Evolutionary conservation across 257 asterid genomes (phyloP).

Genomic region (Pogostemon cablin): DNA sequence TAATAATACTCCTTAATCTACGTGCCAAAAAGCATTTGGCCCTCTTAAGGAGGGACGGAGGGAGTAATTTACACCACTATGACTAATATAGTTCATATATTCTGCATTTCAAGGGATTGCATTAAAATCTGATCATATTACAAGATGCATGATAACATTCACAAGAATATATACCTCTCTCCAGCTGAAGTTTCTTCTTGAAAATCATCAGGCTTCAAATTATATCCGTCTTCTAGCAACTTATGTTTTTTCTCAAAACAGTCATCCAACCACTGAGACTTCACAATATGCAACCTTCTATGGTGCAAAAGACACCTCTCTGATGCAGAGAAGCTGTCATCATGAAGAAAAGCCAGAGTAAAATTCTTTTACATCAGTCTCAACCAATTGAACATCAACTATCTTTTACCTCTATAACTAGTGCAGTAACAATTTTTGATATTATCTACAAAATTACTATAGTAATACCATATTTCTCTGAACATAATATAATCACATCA

Average conservation of each 20-base stretch:
- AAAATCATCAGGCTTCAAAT: constrained; percentile 56
- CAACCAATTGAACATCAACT: background rate
- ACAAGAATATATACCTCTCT: constrained; percentile 51
- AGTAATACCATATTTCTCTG: background rate
- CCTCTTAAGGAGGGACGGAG: too few relatives aligned
- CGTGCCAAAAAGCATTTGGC: too few relatives aligned
- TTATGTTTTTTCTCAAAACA: constrained; percentile 59
- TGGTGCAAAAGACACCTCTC: constrained; percentile 53
- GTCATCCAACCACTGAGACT: constrained; percentile 83
- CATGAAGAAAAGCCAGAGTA: constrained; percentile 16
- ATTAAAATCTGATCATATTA: constrained; percentile 17
- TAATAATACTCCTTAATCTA: too few relatives aligned
- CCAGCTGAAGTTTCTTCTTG: constrained; percentile 42
- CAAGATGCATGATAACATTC: constrained; percentile 11
- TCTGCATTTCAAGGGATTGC: background rate
- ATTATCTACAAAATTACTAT: background rate
- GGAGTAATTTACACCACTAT: background rate
- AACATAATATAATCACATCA: background rate
- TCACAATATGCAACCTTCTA: constrained; percentile 60
- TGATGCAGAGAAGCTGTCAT: constrained; percentile 64
- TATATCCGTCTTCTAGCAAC: constrained; percentile 64
- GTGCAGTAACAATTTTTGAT: background rate
- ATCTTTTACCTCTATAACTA: background rate
- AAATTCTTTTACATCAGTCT: constrained; percentile 5
- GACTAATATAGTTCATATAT: background rate